phyloP scores from a whole-genome alignment of 208 protist genomes.

The Leishmania turanica region DNA sequence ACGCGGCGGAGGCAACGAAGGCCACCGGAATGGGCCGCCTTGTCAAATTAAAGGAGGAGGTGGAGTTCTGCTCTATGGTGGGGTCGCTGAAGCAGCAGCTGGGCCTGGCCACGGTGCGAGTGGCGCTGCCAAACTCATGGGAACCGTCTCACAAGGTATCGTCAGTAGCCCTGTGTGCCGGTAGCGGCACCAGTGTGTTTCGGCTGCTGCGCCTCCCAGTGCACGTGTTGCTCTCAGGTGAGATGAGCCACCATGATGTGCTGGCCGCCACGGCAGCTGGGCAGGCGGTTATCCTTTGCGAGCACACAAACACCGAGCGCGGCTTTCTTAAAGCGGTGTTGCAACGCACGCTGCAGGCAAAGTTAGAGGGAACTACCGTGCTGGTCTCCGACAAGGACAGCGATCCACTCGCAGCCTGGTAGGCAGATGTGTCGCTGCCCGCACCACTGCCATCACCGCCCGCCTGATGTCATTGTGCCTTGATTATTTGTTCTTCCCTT shows the following conservation, averaged over 20 bases:
- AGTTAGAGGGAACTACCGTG: constrained; percentile 53
- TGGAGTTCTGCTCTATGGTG: constrained; percentile 53
- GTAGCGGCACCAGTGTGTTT: constrained; percentile 86
- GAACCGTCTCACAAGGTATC: constrained; percentile 36
- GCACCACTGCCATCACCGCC: background rate
- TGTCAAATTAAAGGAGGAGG: constrained; percentile 42
- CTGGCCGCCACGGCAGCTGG: constrained; percentile 78
- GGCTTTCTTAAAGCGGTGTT: constrained; percentile 76
- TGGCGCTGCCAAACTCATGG: constrained; percentile 70
- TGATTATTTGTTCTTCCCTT: background rate
- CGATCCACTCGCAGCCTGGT: constrained; percentile 83
- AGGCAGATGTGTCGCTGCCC: background rate
- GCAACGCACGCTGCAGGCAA: constrained; percentile 40
- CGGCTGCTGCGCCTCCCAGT: constrained; percentile 40
- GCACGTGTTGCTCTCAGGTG: constrained; percentile 85
- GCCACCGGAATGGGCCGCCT: constrained; percentile 65
- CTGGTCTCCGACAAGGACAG: constrained; percentile 63
- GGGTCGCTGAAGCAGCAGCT: constrained; percentile 65
- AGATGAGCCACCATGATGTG: constrained; percentile 95
- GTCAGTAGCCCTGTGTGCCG: constrained; percentile 86
- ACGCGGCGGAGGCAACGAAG: constrained; percentile 26
- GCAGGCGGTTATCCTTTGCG: constrained; percentile 87
- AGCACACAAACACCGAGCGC: constrained; percentile 94
- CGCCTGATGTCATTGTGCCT: background rate
- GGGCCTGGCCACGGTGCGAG: constrained; percentile 54